Evolutionary conservation across 192 early-diverging fungal species (phyloP).

Genomic region (Backusella psychrophila): DNA sequence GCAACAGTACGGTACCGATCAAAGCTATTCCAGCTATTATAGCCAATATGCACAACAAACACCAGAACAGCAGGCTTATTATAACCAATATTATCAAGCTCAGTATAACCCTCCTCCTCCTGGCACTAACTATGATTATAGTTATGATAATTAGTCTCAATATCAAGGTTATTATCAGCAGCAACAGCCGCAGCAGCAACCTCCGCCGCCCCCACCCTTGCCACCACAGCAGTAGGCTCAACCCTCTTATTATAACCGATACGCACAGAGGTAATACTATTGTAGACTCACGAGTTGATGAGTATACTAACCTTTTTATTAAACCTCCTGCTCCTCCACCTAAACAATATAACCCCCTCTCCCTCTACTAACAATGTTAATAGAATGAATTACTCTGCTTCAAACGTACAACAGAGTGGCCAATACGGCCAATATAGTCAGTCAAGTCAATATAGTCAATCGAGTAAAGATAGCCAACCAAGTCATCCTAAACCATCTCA

Average conservation of each 20-base stretch:
- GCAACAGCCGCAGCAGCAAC: background rate
- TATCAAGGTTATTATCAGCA: constrained; percentile 11
- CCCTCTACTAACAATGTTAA: background rate
- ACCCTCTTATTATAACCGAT: background rate
- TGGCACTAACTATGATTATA: constrained; percentile 6
- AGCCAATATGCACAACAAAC: background rate
- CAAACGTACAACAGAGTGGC: background rate
- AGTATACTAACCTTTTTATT: background rate
- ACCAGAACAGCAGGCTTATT: constrained; percentile 16
- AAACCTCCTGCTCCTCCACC: background rate
- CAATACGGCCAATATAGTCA: background rate
- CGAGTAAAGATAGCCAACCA: background rate
- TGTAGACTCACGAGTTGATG: background rate
- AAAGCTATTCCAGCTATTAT: background rate
- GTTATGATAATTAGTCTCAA: constrained; percentile 12
- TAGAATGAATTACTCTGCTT: background rate
- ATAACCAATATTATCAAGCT: constrained; percentile 18
- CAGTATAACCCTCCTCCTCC: constrained; percentile 13
- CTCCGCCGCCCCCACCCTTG: background rate
- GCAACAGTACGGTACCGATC: constrained; percentile 2
- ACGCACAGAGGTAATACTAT: background rate
- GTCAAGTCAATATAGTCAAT: background rate
- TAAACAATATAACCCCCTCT: background rate
- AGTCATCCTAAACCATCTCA: background rate
- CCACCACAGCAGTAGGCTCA: background rate